phyloP scores from a whole-genome alignment of 1,284 basidiomycete genomes.

The Ustilago sp. region DNA sequence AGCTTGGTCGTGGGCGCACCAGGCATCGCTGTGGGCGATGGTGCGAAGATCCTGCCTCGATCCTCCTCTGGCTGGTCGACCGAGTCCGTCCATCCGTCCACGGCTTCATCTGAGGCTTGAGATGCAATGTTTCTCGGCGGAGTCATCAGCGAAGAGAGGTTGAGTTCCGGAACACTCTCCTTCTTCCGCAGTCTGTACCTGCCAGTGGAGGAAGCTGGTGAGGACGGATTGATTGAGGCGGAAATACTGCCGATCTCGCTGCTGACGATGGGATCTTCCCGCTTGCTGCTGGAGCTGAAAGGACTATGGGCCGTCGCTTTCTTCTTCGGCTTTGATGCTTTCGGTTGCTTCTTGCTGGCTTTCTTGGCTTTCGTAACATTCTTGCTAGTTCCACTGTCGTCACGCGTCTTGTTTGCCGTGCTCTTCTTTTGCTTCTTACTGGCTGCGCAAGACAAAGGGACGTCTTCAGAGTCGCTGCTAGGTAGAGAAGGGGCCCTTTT shows the following conservation, averaged over 20 bases:
- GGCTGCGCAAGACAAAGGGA: background rate
- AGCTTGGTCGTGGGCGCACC: background rate
- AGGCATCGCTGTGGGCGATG: background rate
- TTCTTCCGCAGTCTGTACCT: slow-evolving; percentile 32
- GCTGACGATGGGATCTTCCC: background rate
- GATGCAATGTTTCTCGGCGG: background rate
- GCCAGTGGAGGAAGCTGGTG: slow-evolving; percentile 27
- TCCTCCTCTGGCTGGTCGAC: background rate
- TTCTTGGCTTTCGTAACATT: background rate
- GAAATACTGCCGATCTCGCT: slow-evolving; percentile 8
- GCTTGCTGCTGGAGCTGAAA: background rate
- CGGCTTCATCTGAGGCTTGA: slow-evolving; percentile 6
- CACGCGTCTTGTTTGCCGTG: background rate
- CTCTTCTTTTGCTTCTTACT: slow-evolving; percentile 2
- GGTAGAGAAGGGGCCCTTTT: slow-evolving; percentile 1
- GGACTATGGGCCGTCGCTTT: background rate
- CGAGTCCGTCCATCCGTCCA: slow-evolving; percentile 2
- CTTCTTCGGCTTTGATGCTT: background rate
- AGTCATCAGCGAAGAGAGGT: slow-evolving; percentile 17
- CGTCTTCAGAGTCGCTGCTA: background rate
- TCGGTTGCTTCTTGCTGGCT: background rate
- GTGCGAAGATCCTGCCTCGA: background rate
- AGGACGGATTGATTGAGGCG: background rate
- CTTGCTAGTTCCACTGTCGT: background rate
- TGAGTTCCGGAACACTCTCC: slow-evolving; percentile 21